These are phyloP conservation scores for Aplosporella prunicola DNA, from an alignment of 2,329 filamentous ascomycete genomes.

Conservation along the genomic window DNA sequence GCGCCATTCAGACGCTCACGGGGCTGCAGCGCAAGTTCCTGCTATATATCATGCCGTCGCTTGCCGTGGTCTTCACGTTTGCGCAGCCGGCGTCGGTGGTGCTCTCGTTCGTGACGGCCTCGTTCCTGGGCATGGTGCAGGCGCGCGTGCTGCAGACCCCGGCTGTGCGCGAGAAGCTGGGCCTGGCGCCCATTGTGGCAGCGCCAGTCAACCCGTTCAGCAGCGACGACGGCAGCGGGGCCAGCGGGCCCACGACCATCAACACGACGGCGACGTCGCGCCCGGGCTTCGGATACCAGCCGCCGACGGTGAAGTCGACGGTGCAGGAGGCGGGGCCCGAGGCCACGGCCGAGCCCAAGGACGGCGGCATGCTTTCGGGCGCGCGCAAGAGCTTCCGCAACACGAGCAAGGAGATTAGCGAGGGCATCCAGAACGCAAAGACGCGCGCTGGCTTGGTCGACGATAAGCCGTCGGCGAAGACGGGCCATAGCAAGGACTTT, in stretches of 20 bases:
- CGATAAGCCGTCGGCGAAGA: conserved; percentile 1
- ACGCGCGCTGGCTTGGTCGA: not conserved
- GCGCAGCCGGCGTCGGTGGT: conserved; percentile 50
- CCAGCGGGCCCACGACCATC: not conserved
- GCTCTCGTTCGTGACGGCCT: conserved; percentile 49
- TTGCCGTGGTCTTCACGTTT: conserved; percentile 46
- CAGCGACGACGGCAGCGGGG: not conserved
- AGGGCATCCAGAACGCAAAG: not conserved
- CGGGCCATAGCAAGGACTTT: conserved; percentile 5
- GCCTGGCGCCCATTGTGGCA: conserved; percentile 33
- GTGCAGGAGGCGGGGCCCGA: not conserved
- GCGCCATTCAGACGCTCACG: conserved; percentile 20
- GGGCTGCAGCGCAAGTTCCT: conserved; percentile 32
- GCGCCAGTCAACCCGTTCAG: too few relatives aligned
- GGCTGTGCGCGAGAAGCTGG: conserved; percentile 27
- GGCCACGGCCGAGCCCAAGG: not conserved
- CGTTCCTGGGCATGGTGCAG: conserved; percentile 31
- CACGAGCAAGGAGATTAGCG: conserved; percentile 1
- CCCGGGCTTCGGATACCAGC: conserved; percentile 6
- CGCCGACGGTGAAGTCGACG: conserved; percentile 2
- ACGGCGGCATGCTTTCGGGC: too few relatives aligned
- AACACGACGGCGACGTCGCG: not conserved
- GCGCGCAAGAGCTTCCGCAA: too few relatives aligned
- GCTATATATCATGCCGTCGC: conserved; percentile 41
- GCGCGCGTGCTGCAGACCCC: conserved; percentile 29